phyloP scores from a whole-genome alignment of 73 alveolate species.

The Uronychia binucleata region DNA sequence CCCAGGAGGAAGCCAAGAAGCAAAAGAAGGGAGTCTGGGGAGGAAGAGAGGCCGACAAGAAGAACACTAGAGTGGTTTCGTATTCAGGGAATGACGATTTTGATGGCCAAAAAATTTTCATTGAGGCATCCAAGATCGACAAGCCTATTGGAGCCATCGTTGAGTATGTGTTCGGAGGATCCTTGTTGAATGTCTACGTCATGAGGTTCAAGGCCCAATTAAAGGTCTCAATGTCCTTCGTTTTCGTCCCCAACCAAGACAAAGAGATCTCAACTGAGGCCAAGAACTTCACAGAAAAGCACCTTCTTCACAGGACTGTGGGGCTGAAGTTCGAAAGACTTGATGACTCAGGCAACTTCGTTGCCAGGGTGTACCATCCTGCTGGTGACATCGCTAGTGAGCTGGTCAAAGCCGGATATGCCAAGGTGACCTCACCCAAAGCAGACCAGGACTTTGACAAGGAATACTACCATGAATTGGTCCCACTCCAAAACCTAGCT shows the following conservation, averaged over 20 bases:
- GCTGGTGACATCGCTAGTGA: constrained; percentile 65
- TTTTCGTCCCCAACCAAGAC: constrained; percentile 53
- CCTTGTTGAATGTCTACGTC: constrained; percentile 47
- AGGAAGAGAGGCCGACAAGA: constrained; percentile 16
- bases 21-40: constrained; percentile 31
- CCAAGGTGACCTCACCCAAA: constrained; percentile 57
- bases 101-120: constrained; percentile 38
- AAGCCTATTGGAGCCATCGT: constrained; percentile 55
- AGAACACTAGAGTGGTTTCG: constrained; percentile 40
- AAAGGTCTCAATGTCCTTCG: constrained; percentile 32
- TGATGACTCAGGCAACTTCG: constrained; percentile 48
- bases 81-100: constrained; percentile 42
- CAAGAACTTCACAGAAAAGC: constrained; percentile 56
- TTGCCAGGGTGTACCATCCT: constrained; percentile 62
- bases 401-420: constrained; percentile 36
- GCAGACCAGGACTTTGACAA: constrained; percentile 40
- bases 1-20: constrained; percentile 53
- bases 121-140: constrained; percentile 41
- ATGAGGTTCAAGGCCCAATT: constrained; percentile 34
- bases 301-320: constrained; percentile 47
- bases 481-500: constrained; percentile 62
- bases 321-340: constrained; percentile 44
- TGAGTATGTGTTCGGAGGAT: constrained; percentile 59
- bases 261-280: constrained; percentile 49
- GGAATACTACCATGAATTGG: constrained; percentile 56